A percentile compares a stretch with the other conserved stretches of the same genome.
phyloP scores from a whole-genome alignment of 2,329 filamentous ascomycete genomes.

The Colletotrichum acutatum region DNA sequence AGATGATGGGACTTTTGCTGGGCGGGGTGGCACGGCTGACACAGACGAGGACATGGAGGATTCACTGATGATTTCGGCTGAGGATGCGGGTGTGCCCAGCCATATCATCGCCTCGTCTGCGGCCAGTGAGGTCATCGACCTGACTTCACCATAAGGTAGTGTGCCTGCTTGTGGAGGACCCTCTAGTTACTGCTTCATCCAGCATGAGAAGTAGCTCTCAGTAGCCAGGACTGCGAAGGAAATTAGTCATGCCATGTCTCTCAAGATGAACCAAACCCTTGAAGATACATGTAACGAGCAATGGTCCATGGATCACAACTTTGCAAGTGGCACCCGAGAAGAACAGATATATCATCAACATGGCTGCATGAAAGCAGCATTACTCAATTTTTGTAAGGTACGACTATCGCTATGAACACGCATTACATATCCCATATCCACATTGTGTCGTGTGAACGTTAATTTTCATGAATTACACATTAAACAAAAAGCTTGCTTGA shows the following conservation, averaged over 20 bases:
- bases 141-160: not conserved
- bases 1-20: not conserved
- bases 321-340: too few species aligned
- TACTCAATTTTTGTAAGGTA: not conserved
- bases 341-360: not conserved
- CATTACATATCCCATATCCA: not conserved
- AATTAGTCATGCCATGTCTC: too few species aligned
- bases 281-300: too few species aligned
- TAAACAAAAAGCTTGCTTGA: not conserved
- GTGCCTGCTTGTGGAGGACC: not conserved
- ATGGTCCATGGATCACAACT: too few species aligned
- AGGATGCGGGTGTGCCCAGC: not conserved
- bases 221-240: too few species aligned
- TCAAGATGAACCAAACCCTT: too few species aligned
- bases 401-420: not conserved
- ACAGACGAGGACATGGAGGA: not conserved
- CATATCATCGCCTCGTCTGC: not conserved
- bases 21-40: not conserved
- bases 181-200: too few species aligned
- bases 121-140: not conserved
- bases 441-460: not conserved
- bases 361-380: not conserved
- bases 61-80: conserved; percentile 6
- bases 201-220: too few species aligned
- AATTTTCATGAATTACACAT: not conserved